Percentiles rank a stretch among this genome's conserved stretches.
These are phyloP conservation scores for Coprinopsis sp. DNA, from an alignment of 768 basidiomycete species.

Conservation along the genomic window DNA sequence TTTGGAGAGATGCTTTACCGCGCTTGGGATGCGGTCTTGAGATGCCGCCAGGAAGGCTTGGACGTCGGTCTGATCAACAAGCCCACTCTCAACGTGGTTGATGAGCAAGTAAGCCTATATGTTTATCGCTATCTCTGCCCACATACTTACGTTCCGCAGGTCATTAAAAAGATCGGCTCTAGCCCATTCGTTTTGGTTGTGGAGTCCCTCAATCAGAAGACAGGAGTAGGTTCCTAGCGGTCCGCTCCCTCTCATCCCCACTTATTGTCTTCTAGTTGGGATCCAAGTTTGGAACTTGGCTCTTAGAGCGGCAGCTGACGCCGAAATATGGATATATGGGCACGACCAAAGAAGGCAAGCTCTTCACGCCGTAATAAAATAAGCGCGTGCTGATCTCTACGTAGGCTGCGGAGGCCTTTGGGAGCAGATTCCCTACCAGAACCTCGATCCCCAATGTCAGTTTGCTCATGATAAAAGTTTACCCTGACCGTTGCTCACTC, in stretches of 20 bases:
- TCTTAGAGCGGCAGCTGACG: constrained; percentile 75
- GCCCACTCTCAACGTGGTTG: constrained; percentile 75
- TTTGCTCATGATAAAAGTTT: constrained; percentile 13
- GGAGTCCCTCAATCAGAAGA: constrained; percentile 86
- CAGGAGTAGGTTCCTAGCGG: constrained; percentile 45
- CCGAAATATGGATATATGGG: constrained; percentile 83
- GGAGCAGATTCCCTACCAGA: constrained; percentile 82
- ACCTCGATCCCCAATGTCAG: constrained; percentile 74
- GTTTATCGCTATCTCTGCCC: background rate
- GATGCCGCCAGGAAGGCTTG: constrained; percentile 64
- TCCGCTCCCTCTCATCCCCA: background rate
- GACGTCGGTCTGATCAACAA: constrained; percentile 88
- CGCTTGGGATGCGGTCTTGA: constrained; percentile 76
- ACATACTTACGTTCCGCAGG: constrained; percentile 26
- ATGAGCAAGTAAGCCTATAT: constrained; percentile 55
- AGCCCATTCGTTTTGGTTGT: constrained; percentile 80
- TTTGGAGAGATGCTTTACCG: constrained; percentile 88
- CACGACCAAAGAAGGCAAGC: constrained; percentile 62
- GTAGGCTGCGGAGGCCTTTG: constrained; percentile 62
- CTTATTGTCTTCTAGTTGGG: constrained; percentile 45
- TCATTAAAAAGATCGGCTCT: constrained; percentile 64
- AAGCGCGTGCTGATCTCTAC: no score
- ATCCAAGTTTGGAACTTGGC: constrained; percentile 82
- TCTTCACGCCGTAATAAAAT: no score
- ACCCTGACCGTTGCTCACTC: constrained; percentile 8